These are phyloP conservation scores for Magnaporthiopsis incrustans DNA, from an alignment of 2,329 filamentous ascomycete genomes.

Conservation along the genomic window DNA sequence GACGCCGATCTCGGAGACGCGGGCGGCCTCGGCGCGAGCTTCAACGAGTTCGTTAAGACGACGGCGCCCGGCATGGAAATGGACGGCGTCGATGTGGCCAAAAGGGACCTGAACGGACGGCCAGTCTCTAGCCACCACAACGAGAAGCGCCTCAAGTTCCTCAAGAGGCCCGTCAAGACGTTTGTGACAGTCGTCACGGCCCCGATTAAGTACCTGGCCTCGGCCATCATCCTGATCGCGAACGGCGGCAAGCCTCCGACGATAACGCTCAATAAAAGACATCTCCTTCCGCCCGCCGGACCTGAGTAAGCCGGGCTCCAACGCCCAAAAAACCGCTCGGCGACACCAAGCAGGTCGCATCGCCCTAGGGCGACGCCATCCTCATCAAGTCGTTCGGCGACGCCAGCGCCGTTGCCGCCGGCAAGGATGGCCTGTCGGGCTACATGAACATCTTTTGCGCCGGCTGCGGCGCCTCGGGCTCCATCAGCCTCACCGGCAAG, in stretches of 20 bases:
- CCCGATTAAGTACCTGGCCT: background rate
- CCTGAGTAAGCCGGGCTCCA: constrained; percentile 2
- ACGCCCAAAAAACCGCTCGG: constrained; percentile 12
- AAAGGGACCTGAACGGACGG: no score
- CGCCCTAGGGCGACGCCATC: constrained; percentile 22
- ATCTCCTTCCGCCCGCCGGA: constrained; percentile 3
- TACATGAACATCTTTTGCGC: constrained; percentile 24
- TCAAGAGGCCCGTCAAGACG: constrained; percentile 1
- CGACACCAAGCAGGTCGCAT: constrained; percentile 16
- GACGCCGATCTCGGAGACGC: constrained; percentile 18
- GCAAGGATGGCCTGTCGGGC: constrained; percentile 10
- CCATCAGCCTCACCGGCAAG: constrained; percentile 18
- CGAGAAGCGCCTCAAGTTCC: background rate
- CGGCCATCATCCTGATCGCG: background rate
- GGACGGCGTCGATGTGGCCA: background rate
- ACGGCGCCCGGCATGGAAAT: constrained; percentile 8
- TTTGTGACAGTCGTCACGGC: background rate
- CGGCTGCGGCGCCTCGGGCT: constrained; percentile 21
- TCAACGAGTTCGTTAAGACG: constrained; percentile 12
- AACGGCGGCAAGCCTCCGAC: background rate
- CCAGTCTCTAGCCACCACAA: background rate
- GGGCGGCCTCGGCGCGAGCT: constrained; percentile 11
- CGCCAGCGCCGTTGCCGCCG: constrained; percentile 1
- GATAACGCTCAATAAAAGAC: constrained; percentile 4
- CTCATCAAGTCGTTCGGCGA: constrained; percentile 20